Evolutionary conservation across 371 early-diverging fungal genomes (phyloP).

Genomic region (Funneliformis caledonium): DNA sequence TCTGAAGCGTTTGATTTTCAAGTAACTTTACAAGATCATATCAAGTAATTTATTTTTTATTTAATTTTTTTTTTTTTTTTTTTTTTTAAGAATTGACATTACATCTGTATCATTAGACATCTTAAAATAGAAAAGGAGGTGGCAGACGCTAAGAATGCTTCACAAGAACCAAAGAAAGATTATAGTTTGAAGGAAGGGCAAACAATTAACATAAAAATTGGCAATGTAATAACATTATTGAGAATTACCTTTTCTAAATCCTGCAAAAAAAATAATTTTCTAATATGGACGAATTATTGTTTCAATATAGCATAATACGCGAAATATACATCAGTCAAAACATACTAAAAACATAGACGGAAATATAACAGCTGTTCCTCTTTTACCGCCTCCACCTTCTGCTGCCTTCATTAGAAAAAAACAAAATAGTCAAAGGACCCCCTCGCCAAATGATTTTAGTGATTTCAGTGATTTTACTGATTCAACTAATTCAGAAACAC

Average conservation of each 20-base stretch:
- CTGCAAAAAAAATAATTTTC: neutral
- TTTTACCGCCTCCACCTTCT: slow-evolving; percentile 52
- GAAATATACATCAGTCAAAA: neutral
- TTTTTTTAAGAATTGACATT: neutral
- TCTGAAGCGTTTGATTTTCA: slow-evolving; percentile 92
- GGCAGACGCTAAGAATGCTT: slow-evolving; percentile 51
- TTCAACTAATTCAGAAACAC: neutral
- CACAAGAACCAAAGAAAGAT: slow-evolving; percentile 69
- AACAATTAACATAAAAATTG: slow-evolving; percentile 80
- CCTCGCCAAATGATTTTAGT: slow-evolving; percentile 9
- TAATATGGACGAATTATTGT: neutral
- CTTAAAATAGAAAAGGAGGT: slow-evolving; percentile 61
- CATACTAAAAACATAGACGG: neutral
- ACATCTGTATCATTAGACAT: slow-evolving; percentile 51
- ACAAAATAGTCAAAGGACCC: neutral
- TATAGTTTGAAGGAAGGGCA: slow-evolving; percentile 87
- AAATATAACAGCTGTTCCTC: slow-evolving; percentile 42
- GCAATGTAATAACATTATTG: slow-evolving; percentile 41
- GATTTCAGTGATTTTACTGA: slow-evolving; percentile 26
- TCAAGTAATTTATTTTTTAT: slow-evolving; percentile 54
- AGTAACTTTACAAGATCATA: slow-evolving; percentile 86
- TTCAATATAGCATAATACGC: neutral
- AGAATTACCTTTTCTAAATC: neutral
- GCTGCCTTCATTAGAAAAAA: slow-evolving; percentile 42
- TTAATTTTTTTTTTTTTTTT: slow-evolving; percentile 2